Percentiles rank a stretch among this genome's conserved stretches.
These are phyloP conservation scores for Cytospora mali DNA, from an alignment of 2,329 filamentous ascomycete genomes.

Conservation along the genomic window DNA sequence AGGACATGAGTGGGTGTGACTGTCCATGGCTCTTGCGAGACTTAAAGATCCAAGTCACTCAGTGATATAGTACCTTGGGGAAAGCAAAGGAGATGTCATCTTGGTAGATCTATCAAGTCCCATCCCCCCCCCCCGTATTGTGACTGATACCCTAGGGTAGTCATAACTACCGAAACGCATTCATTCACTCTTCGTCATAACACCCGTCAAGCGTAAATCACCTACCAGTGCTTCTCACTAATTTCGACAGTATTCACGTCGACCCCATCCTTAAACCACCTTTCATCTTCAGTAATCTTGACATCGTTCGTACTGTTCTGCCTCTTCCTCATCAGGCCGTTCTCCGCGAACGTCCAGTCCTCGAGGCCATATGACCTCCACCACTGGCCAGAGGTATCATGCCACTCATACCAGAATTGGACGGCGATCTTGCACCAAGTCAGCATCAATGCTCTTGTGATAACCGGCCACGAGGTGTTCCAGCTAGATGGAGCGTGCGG, in stretches of 20 bases:
- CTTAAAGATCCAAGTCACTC: background rate
- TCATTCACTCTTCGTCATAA: background rate
- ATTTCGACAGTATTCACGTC: slow-evolving; percentile 71
- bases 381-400: slow-evolving; percentile 72
- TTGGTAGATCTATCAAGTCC: background rate
- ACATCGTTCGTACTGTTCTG: slow-evolving; percentile 79
- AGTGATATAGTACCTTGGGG: background rate
- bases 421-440: slow-evolving; percentile 66
- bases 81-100: background rate
- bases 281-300: slow-evolving; percentile 60
- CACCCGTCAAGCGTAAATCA: background rate
- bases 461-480: no score
- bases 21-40: background rate
- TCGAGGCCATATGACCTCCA: slow-evolving; percentile 86
- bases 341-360: slow-evolving; percentile 73
- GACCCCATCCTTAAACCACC: slow-evolving; percentile 71
- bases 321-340: slow-evolving; percentile 72
- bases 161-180: background rate
- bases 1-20: background rate
- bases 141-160: no score
- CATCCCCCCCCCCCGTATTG: no score
- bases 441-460: no score
- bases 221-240: slow-evolving; percentile 68
- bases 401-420: slow-evolving; percentile 89
- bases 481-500: background rate